Evolutionary conservation across 495 filamentous ascomycete genomes (phyloP), one percentile per base, ranked within the genome.

Genomic region (Usnea hakonensis): DNA sequence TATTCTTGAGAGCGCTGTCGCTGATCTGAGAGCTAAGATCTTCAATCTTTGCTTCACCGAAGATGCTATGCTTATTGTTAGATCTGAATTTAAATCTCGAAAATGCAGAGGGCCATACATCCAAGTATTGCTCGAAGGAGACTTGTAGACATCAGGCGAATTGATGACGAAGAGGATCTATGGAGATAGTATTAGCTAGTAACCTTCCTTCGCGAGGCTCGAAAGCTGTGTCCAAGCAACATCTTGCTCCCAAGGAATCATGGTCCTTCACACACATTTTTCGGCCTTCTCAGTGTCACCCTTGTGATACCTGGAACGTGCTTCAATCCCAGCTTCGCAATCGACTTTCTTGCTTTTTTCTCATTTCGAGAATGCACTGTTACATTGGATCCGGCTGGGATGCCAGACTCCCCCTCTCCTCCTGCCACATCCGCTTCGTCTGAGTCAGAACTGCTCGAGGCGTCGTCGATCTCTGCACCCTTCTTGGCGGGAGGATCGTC

Each of bases 1-100:
- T 66, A 21, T 65, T 62, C 41, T 68, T 66, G 37, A 66, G 50
- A 14, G 68, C 68, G 53, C 54, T 55, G 35, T 66, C 61, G 14
- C 52, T 60, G 50, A 64, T 63, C 73, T 91, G 90, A 71, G 93
- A 91, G 86, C 96, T 97, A 69, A 97, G 81, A 79, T 99, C 95
- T 83, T 99, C 95, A 71, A 95, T 99, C 88, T 99, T 99, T 74
- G 95, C 95, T 82, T 99, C 94, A 75, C 94, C 94, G 77, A 99
- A 99, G 79, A 99, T 95, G 78, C 94, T 98, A 60, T 55, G 50
- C 13, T 8, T 58, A 28, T n/a, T 11, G 32, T 57, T n/a, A 62
- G 70, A 26, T 2, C 19, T 5, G 5, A 52, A 1, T 32, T 1
- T 5, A 52, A 19, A 32, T 19, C 9, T 8, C 28, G 32, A 17